These are phyloP conservation scores for Cnidoscolus chayamansa DNA, from an alignment of 441 rosid genomes.

Conservation along the genomic window DNA sequence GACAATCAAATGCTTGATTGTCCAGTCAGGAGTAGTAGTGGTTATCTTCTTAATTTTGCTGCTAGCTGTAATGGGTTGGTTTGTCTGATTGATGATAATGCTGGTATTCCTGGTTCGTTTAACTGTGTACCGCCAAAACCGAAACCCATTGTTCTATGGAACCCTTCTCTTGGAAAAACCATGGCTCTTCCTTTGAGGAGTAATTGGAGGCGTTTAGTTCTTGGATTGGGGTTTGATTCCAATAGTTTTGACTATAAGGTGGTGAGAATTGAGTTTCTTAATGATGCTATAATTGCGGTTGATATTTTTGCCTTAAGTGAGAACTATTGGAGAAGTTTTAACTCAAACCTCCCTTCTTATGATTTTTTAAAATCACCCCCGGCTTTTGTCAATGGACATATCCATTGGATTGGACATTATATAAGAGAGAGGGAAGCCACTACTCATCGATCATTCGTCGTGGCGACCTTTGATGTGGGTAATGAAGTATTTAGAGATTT, in stretches of 20 bases:
- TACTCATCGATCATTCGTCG: background rate
- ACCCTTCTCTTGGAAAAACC: background rate
- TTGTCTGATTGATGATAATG: background rate
- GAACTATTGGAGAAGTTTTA: background rate
- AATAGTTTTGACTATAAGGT: background rate
- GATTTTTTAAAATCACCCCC: background rate
- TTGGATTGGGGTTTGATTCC: slow-evolving; percentile 11
- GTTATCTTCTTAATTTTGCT: background rate
- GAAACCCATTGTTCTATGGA: slow-evolving; percentile 6
- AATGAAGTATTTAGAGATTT: slow-evolving; percentile 4
- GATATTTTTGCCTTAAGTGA: background rate
- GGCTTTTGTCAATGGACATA: slow-evolving; percentile 8
- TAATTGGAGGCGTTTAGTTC: background rate
- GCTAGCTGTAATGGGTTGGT: slow-evolving; percentile 13
- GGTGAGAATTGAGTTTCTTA: background rate
- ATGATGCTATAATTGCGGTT: too few species aligned
- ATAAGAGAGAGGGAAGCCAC: too few species aligned
- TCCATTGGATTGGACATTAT: slow-evolving; percentile 7
- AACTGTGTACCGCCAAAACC: background rate
- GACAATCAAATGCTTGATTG: background rate
- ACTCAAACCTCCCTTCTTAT: background rate
- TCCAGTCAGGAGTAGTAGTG: background rate
- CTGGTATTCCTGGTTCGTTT: too few species aligned
- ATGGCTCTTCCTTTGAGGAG: background rate
- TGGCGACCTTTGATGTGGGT: background rate